Conservation (phyloP, 2,329 filamentous ascomycete species). For the Colletotrichum nymphaeae region DNA sequence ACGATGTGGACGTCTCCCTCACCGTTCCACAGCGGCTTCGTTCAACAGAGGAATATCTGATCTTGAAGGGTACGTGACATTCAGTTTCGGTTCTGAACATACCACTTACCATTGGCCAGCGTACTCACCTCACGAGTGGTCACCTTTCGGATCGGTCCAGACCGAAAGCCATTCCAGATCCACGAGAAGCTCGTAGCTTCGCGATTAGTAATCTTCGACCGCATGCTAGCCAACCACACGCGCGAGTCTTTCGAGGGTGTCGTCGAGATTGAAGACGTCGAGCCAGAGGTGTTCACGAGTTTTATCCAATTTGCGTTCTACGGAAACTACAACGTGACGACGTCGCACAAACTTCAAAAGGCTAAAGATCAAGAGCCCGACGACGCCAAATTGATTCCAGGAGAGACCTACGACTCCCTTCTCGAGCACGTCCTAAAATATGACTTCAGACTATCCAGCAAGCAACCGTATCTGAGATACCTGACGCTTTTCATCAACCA, state of each 20-base stretch:
- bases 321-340: background rate
- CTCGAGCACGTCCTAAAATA: background rate
- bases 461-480: background rate
- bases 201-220: background rate
- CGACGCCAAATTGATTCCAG: background rate
- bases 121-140: slow-evolving; percentile 1
- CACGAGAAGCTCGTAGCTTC: slow-evolving; percentile 1
- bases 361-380: background rate
- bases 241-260: background rate
- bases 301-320: background rate
- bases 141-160: background rate
- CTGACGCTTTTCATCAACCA: background rate
- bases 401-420: background rate
- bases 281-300: background rate
- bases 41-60: background rate
- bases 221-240: background rate
- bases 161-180: background rate
- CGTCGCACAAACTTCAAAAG: background rate
- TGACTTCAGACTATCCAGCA: background rate
- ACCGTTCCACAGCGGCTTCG: background rate
- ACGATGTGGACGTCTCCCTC: background rate
- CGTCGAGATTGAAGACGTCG: background rate
- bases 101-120: background rate
- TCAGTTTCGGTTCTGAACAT: background rate
- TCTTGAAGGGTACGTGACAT: background rate